Evolutionary conservation across 306 rosid species (phyloP), one percentile per base, ranked within the genome.

Genomic region (Abrus pulchellus): DNA sequence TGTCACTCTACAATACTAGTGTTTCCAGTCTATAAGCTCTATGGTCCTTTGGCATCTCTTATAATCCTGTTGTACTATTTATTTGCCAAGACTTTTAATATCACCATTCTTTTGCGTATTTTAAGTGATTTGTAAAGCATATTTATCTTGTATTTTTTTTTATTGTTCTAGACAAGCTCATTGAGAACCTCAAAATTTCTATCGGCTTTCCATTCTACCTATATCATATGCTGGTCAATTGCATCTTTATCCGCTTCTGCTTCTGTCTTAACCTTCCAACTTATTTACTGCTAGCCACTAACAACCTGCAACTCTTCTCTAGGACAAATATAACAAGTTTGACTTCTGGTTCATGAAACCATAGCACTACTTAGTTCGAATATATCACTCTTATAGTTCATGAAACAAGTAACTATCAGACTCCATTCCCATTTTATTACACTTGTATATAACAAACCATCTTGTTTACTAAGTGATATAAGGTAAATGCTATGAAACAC

Each of bases 361-460:
- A 9, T 47, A 55, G 0, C 33, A 20, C 69, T 65, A n/a, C 68
- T 32, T 61, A 74, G 53, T 27, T 41, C 41, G 75, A 68, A 68
- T 20, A 4, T 36, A 61, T 44, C 12, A 1, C 43, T 32, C 53
- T 11, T 64, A 20, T 38, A 38, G 57, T 53, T 75, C 47, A 20
- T 67, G 72, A 12, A 56, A 63, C 72, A 75, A 45, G 49, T 49
- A 82, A 10, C 38, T 54, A 68, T 29, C 53, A 29, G 33, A 56
- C 45, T 61, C 50, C 57, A 82, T 68, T 75, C 41, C 65, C 47
- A 48, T 30, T 70, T 61, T 32, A 9, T 69, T 70, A 76, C 13
- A 40, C 34, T 74, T 10, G 30, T 56, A 54, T 40, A 43, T 59
- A 52, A 12, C 41, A 77, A 63, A 68, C 77, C 20, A 44, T 69